These are phyloP conservation scores for Suillus plorans DNA, from an alignment of 768 basidiomycete genomes.

Conservation along the genomic window DNA sequence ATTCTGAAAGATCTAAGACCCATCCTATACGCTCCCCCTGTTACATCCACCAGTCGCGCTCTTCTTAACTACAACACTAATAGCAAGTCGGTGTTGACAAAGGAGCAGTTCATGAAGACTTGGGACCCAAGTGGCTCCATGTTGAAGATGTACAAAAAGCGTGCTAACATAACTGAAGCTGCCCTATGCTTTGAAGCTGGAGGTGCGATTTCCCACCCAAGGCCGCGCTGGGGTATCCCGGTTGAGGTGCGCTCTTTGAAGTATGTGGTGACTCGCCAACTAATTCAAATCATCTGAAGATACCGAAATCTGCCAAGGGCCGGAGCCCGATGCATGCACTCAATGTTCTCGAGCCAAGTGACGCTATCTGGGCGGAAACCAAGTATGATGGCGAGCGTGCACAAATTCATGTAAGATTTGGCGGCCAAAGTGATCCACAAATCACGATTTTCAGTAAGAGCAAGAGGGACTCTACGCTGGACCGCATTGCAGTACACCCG, in stretches of 20 bases:
- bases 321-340: constrained; percentile 58
- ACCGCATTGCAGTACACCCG: constrained; percentile 66
- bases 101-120: constrained; percentile 61
- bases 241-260: constrained; percentile 50
- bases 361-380: constrained; percentile 76
- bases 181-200: constrained; percentile 43
- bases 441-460: constrained; percentile 90
- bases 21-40: constrained; percentile 66
- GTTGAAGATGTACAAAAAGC: constrained; percentile 49
- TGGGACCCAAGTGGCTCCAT: constrained; percentile 69
- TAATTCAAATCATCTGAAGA: constrained; percentile 34
- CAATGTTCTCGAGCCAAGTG: constrained; percentile 28
- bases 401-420: constrained; percentile 79
- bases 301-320: constrained; percentile 85
- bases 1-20: constrained; percentile 87
- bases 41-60: constrained; percentile 42
- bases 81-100: constrained; percentile 54
- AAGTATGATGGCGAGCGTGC: constrained; percentile 97
- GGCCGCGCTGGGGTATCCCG: constrained; percentile 55
- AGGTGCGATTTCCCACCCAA: constrained; percentile 21
- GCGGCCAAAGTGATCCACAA: constrained; percentile 32
- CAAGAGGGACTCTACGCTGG: constrained; percentile 75
- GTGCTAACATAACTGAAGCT: constrained; percentile 60
- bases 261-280: too few species aligned
- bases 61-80: constrained; percentile 57